Base-by-base conservation (phyloP, 179 eudicot genomes). In the Beta lomatogona region DNA sequence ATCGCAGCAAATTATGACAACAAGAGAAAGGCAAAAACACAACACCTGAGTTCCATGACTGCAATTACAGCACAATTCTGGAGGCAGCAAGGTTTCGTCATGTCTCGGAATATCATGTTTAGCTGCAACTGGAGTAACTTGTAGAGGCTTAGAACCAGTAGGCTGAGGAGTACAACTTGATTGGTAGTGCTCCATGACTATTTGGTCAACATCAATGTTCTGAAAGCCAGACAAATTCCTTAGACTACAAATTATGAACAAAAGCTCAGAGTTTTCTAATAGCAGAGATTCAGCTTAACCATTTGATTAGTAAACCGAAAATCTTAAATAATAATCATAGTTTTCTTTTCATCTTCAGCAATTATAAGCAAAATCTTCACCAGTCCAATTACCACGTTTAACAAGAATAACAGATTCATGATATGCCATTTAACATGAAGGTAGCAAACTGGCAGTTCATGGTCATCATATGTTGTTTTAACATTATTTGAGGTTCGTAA, bases 141-240 rank as follows among this genome's bases (percentile, higher is more conserved):
- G 83, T 9, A 87, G 89, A 87, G 77, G 60, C 80, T 82, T 87
- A 44, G 92, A 87, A 80, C 82, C 54, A 83, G 91, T 87, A 83
- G 94, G 89, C 85, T 88, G 92, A 83, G 98, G 98, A 46, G 94
- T 89, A 78, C 84, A 79, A 77, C 84, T 81, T 80, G 92, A 85
- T 82, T 92, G 99, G 83, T 85, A 91, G 86, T 94, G 94, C 77
- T 92, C 92, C 92, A 88, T 80, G 81, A 96, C 93, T 81, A 96
- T 94, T 85, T 93, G 92, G 87, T 96, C 99, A 84, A 96, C 89
- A 75, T 96, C 99, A 85, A 97, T 92, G 84, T 85, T 90, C 99
- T 94, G 92, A 71, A 82, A 77, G 79, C 18, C 79, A 83, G 71
- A 79, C 74, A 70, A 3, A 81, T 69, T 14, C 59, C 46, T 73